phyloP scores from a whole-genome alignment of 495 filamentous ascomycete genomes.

The Penicillium fimorum region DNA sequence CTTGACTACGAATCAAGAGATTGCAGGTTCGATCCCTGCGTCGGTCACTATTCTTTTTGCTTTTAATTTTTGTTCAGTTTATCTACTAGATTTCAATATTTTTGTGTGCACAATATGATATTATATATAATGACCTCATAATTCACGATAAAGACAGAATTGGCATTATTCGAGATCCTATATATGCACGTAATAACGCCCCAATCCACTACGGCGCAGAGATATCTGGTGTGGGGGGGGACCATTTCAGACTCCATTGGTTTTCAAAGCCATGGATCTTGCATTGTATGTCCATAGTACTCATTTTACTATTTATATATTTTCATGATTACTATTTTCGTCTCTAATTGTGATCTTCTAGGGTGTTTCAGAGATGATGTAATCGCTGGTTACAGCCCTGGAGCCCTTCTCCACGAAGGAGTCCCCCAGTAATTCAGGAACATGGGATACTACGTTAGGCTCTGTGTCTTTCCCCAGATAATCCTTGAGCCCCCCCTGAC shows the following conservation, averaged over 20 bases:
- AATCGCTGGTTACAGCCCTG: neutral
- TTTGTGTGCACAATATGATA: neutral
- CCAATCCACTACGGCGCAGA: neutral
- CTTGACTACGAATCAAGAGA: constrained; percentile 72
- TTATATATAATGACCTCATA: neutral
- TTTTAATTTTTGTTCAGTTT: neutral
- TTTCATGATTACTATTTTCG: neutral
- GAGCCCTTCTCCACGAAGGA: neutral
- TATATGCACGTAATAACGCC: neutral
- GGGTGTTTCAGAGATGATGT: constrained; percentile 1
- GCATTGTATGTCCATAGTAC: neutral
- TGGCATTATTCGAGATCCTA: neutral
- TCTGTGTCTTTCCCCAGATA: constrained; percentile 1
- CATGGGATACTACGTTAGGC: neutral
- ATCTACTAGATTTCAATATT: neutral
- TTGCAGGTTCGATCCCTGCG: constrained; percentile 51
- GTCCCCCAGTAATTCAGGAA: neutral
- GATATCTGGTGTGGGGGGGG: neutral
- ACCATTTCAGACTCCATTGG: neutral
- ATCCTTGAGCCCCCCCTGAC: neutral
- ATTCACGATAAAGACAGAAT: neutral
- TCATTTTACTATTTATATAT: neutral
- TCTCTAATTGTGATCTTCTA: neutral
- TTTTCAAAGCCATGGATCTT: constrained; percentile 1
- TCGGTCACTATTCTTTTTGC: constrained; percentile 36